phyloP scores from a whole-genome alignment of 495 filamentous ascomycete species.

The Aspergillus funiculosus region DNA sequence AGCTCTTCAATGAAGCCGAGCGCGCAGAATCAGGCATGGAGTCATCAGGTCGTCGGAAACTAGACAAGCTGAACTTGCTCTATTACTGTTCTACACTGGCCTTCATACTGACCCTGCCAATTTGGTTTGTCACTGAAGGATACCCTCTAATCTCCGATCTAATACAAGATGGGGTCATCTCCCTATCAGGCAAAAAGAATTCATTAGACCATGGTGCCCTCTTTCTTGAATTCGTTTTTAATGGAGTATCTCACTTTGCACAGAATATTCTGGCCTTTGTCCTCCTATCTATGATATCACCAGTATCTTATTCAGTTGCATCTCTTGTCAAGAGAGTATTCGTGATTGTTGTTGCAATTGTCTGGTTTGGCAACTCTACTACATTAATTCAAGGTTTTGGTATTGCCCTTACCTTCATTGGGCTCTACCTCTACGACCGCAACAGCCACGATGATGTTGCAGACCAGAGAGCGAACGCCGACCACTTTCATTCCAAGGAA shows the following conservation, averaged over 20 bases:
- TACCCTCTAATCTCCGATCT: slow-evolving; percentile 53
- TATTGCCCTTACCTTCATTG: slow-evolving; percentile 83
- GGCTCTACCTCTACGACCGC: slow-evolving; percentile 93
- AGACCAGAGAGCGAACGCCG: slow-evolving; percentile 58
- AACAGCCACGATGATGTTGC: slow-evolving; percentile 79
- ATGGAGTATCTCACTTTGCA: slow-evolving; percentile 92
- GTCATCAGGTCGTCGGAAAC: slow-evolving; percentile 55
- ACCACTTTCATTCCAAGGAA: slow-evolving; percentile 53
- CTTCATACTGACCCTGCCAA: slow-evolving; percentile 81
- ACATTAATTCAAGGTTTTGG: slow-evolving; percentile 77
- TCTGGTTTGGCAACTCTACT: slow-evolving; percentile 91
- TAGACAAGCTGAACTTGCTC: slow-evolving; percentile 94
- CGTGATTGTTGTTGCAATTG: slow-evolving; percentile 88
- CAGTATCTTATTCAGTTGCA: slow-evolving; percentile 95
- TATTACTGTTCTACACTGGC: slow-evolving; percentile 93
- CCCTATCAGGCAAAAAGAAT: slow-evolving; percentile 57
- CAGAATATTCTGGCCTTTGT: slow-evolving; percentile 95
- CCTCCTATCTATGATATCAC: slow-evolving; percentile 82
- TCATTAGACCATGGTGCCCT: slow-evolving; percentile 75
- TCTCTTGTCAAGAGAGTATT: slow-evolving; percentile 94
- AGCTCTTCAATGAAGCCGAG: slow-evolving; percentile 94
- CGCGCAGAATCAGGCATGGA: slow-evolving; percentile 66
- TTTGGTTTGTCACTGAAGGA: slow-evolving; percentile 91
- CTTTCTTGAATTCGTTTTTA: slow-evolving; percentile 84
- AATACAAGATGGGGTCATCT: slow-evolving; percentile 54